Conservation (phyloP, 2,329 filamentous ascomycete genomes). For the Talaromyces piceae region DNA sequence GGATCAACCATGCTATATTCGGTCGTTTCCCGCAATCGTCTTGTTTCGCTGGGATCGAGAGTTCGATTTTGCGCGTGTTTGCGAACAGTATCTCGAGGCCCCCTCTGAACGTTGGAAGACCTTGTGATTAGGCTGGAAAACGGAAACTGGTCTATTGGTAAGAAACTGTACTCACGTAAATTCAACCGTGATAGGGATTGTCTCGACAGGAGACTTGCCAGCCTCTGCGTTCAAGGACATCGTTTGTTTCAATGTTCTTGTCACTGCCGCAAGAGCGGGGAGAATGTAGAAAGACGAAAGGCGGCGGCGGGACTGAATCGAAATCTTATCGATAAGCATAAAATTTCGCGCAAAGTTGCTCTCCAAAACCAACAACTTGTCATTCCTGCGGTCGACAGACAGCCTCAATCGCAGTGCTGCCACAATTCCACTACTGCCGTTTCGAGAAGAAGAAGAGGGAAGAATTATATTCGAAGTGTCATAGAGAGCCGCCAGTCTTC, state of each 20-base stretch:
- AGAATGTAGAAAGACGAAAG: background rate
- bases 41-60: slow-evolving; percentile 58
- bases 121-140: slow-evolving; percentile 13
- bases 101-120: slow-evolving; percentile 49
- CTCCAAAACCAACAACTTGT: background rate
- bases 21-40: slow-evolving; percentile 52
- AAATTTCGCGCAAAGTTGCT: slow-evolving; percentile 9
- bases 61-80: slow-evolving; percentile 64
- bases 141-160: background rate
- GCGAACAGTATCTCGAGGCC: slow-evolving; percentile 92
- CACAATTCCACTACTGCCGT: no score
- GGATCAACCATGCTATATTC: slow-evolving; percentile 69
- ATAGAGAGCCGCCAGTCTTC: slow-evolving; percentile 13
- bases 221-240: slow-evolving; percentile 9
- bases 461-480: background rate
- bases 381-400: slow-evolving; percentile 1
- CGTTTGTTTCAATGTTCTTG: background rate
- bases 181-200: slow-evolving; percentile 60
- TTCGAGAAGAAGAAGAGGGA: no score
- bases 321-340: slow-evolving; percentile 37
- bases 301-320: slow-evolving; percentile 5
- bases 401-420: background rate
- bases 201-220: slow-evolving; percentile 11
- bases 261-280: background rate
- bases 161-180: slow-evolving; percentile 51